Evolutionary conservation across 352 stramenopile species (phyloP), one percentile per base, ranked within the genome.

Genomic region (Pythium insidiosum): DNA sequence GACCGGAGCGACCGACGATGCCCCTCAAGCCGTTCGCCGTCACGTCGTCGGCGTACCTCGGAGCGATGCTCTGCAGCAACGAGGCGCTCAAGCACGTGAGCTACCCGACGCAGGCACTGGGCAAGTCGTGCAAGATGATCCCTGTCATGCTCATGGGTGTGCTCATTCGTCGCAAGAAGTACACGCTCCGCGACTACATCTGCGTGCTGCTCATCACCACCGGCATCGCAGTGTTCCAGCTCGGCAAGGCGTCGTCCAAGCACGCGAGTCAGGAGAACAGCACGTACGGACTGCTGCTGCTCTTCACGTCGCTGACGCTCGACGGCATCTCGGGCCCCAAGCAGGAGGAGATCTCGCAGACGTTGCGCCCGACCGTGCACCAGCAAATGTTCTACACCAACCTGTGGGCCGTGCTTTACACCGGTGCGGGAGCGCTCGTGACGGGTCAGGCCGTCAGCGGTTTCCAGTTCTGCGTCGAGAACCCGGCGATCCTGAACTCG

Each of bases 91-190:
- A 96, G 61, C 86, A 96, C 67, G 80, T 99, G 56, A 95, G 75
- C 53, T 99, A 98, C 72, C 96, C 96, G 15, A 97, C 97, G 10
- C 93, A 97, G 50, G 97, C 95, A n/a, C 79, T 99, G 10, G 96
- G 92, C 38, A 99, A 99, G 68, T 97, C 79, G 59, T 97, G 95
- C 62, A 99, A 99, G 66, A 99, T 99, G 95, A 97, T 98, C 44
- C 96, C 96, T 5, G 95, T 98, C 38, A 96, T 96, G 87, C 56
- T 96, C 57, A 95, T 95, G 77, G 86, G 86, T 40, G 86, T 96
- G 38, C 61, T 96, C 56, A 90, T 96, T 47, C 79, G 84, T n/a
- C 73, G 84, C 47, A 95, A 95, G 52, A 86, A 89, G 38, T 96
- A 96, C 63, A 83, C 73, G 28, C 25, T 91, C 37, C 67, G 73